Conservation (phyloP, 2,329 filamentous ascomycete species). For the Pseudogymnoascus sp. region DNA sequence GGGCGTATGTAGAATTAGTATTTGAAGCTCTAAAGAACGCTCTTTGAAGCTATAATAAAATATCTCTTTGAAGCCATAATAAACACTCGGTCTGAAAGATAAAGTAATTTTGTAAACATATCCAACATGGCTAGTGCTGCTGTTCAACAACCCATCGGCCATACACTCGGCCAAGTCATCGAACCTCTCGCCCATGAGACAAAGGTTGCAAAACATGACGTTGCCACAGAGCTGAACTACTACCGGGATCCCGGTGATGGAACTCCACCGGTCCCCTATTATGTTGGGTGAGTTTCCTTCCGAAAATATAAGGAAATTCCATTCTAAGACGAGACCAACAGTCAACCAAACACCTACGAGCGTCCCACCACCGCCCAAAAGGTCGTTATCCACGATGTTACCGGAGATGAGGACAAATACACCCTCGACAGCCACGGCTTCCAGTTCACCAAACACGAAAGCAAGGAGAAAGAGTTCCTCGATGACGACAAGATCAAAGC, state of each 20-base stretch:
- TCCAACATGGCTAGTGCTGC: conserved; percentile 5
- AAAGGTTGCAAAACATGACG: conserved; percentile 13
- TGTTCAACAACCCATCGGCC: neutral
- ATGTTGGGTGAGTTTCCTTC: conserved; percentile 12
- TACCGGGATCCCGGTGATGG: conserved; percentile 17
- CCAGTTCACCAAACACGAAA: conserved; percentile 50
- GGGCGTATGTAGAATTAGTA: neutral
- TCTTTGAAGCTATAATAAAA: neutral
- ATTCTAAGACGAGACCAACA: neutral
- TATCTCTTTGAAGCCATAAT: neutral
- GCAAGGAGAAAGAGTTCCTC: conserved; percentile 50
- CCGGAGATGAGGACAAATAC: conserved; percentile 58
- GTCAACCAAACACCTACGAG: conserved; percentile 3
- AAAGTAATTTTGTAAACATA: neutral
- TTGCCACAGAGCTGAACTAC: conserved; percentile 16
- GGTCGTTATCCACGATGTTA: conserved; percentile 62
- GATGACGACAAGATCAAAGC: conserved; percentile 59
- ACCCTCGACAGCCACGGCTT: conserved; percentile 70
- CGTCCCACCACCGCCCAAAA: conserved; percentile 20
- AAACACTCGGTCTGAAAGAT: neutral
- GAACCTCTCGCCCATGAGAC: neutral
- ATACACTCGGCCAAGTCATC: neutral
- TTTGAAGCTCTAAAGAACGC: neutral
- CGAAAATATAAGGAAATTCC: neutral
- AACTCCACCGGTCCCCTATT: conserved; percentile 13